These are phyloP conservation scores for Pleurotus djamor DNA, from an alignment of 768 basidiomycete genomes.

Conservation along the genomic window DNA sequence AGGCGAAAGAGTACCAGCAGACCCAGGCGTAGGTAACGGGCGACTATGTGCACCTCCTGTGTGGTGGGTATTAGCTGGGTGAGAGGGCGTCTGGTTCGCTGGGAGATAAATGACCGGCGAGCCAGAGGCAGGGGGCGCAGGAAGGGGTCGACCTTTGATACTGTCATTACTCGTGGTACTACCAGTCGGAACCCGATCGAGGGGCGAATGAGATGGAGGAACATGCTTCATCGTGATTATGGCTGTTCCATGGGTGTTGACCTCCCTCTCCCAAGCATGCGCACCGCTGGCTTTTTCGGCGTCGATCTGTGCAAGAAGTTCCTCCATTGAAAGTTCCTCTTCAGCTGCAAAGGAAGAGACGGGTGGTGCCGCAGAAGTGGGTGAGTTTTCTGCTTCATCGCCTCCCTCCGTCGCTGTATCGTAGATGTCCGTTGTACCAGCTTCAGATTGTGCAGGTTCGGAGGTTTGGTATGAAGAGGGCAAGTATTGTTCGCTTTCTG, in stretches of 20 bases:
- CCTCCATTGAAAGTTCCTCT: conserved; percentile 13
- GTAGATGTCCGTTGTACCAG: not conserved
- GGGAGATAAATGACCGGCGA: conserved; percentile 1
- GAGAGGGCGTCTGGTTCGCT: not conserved
- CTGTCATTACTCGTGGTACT: not conserved
- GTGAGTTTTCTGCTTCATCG: not conserved
- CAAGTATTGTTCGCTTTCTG: not conserved
- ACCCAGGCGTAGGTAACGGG: not conserved
- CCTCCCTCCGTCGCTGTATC: conserved; percentile 3
- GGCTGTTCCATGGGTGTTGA: not conserved
- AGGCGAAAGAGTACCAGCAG: not conserved
- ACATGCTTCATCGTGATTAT: conserved; percentile 5
- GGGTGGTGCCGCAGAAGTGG: too few relatives aligned
- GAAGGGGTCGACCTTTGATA: conserved; percentile 3
- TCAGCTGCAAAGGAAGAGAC: not conserved
- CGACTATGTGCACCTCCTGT: not conserved
- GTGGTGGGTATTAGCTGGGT: not conserved
- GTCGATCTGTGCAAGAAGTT: conserved; percentile 3
- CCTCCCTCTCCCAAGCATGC: conserved; percentile 10
- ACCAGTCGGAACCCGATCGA: not conserved
- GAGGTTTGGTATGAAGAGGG: conserved; percentile 1
- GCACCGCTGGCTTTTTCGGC: conserved; percentile 8
- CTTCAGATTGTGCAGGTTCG: conserved; percentile 1
- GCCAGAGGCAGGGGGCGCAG: not conserved
- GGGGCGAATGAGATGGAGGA: not conserved